Evolutionary conservation across 345 rosid species (phyloP).

Genomic region (Ricinus communis): DNA sequence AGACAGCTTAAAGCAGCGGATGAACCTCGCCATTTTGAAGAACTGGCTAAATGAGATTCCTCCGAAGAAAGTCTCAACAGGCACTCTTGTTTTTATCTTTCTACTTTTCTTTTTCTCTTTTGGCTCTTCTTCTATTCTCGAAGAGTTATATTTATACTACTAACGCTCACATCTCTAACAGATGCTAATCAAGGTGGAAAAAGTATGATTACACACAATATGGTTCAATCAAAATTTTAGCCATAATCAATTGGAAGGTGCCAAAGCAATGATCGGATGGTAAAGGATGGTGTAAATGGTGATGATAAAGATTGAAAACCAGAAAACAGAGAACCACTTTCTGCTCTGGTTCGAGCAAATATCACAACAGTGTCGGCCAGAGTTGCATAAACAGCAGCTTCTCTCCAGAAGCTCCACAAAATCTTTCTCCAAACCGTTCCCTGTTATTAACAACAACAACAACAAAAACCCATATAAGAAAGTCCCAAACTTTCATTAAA

Average conservation of each 20-base stretch:
- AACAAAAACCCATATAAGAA: not conserved
- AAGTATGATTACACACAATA: slow-evolving; percentile 22
- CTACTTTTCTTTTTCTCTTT: not conserved
- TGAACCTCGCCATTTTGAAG: slow-evolving; percentile 45
- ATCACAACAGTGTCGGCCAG: slow-evolving; percentile 65
- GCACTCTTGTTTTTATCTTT: not conserved
- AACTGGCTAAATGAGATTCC: slow-evolving; percentile 11
- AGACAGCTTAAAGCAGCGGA: slow-evolving; percentile 40
- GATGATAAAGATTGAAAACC: slow-evolving; percentile 26
- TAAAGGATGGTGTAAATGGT: slow-evolving; percentile 8
- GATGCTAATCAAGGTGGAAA: slow-evolving; percentile 6
- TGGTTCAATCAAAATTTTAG: slow-evolving; percentile 34
- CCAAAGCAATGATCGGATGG: slow-evolving; percentile 39
- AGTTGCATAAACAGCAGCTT: slow-evolving; percentile 53
- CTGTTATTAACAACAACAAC: slow-evolving; percentile 27
- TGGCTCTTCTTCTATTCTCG: slow-evolving; percentile 6
- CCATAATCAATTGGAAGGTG: slow-evolving; percentile 81
- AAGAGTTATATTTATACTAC: not conserved
- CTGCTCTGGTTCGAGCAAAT: slow-evolving; percentile 45
- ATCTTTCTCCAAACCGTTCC: slow-evolving; percentile 18
- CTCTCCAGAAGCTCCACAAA: slow-evolving; percentile 49
- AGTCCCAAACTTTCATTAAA: slow-evolving; percentile 6
- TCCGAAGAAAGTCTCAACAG: not conserved
- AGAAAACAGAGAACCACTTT: slow-evolving; percentile 37
- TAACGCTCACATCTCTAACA: slow-evolving; percentile 38